Conservation (phyloP, 202 grass and related monocot species). For the Elaeis oleifera region DNA sequence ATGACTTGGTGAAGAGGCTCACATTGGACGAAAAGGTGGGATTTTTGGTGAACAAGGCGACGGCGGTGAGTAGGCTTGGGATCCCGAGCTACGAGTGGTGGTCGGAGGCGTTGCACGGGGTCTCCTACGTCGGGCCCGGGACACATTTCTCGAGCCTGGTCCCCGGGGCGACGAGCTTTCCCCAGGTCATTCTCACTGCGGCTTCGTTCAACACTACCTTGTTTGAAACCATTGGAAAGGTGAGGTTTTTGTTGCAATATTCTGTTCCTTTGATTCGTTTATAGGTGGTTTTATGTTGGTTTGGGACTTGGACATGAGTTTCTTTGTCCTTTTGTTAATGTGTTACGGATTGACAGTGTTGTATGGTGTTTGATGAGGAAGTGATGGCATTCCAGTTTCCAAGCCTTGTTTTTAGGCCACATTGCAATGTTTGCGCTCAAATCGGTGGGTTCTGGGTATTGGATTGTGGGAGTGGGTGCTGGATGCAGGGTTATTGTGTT, state of each 20-base stretch:
- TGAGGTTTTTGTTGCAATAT: not conserved
- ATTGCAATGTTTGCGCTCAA: too few relatives aligned
- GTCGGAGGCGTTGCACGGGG: slow-evolving; percentile 94
- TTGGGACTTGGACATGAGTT: not conserved
- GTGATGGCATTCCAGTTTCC: too few relatives aligned
- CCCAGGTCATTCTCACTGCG: slow-evolving; percentile 78
- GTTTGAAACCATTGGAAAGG: slow-evolving; percentile 53
- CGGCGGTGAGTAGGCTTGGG: slow-evolving; percentile 65
- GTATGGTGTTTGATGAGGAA: too few relatives aligned
- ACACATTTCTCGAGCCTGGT: slow-evolving; percentile 63
- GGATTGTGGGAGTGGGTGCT: too few relatives aligned
- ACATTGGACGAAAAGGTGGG: slow-evolving; percentile 89
- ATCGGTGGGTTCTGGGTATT: too few relatives aligned
- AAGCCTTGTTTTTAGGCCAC: too few relatives aligned
- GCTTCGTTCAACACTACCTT: slow-evolving; percentile 85
- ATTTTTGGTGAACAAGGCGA: slow-evolving; percentile 80
- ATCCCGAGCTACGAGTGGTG: slow-evolving; percentile 96
- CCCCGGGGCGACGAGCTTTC: slow-evolving; percentile 88
- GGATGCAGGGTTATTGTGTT: too few relatives aligned
- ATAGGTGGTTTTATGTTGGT: not conserved
- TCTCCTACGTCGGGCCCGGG: slow-evolving; percentile 85
- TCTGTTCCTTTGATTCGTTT: not conserved
- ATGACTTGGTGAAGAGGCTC: slow-evolving; percentile 54
- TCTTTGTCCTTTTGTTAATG: not conserved
- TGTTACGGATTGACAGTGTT: too few relatives aligned